Evolutionary conservation across 2,329 filamentous ascomycete species (phyloP).

Genomic region (Raffaelea deltoideospora): DNA sequence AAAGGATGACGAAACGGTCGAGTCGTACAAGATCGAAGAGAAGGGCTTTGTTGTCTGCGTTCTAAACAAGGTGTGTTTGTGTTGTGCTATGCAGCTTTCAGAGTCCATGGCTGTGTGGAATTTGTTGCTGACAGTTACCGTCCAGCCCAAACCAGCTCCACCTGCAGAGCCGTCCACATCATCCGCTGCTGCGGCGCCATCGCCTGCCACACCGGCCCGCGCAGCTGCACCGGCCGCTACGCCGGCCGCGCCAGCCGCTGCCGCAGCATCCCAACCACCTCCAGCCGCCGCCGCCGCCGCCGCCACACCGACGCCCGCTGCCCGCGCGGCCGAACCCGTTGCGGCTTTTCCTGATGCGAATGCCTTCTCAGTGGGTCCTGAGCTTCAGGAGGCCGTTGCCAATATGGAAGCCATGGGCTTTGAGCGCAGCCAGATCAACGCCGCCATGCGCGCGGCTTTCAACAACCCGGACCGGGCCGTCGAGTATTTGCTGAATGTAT

Average conservation of each 20-base stretch:
- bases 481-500: constrained; percentile 80
- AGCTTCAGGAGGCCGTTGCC: constrained; percentile 66
- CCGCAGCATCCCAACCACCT: no score
- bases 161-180: constrained; percentile 17
- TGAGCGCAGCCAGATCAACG: constrained; percentile 71
- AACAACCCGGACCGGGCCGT: constrained; percentile 96
- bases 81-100: constrained; percentile 11
- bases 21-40: constrained; percentile 96
- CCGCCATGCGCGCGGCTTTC: constrained; percentile 89
- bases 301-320: constrained; percentile 29
- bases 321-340: constrained; percentile 10
- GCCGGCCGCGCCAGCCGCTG: constrained; percentile 33
- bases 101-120: not conserved
- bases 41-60: constrained; percentile 99
- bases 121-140: not conserved
- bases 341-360: constrained; percentile 53
- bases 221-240: constrained; percentile 31
- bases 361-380: constrained; percentile 71
- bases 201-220: constrained; percentile 42
- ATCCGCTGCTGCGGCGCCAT: constrained; percentile 20
- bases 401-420: constrained; percentile 99
- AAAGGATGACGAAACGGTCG: constrained; percentile 92
- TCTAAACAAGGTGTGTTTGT: constrained; percentile 66
- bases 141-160: constrained; percentile 52
- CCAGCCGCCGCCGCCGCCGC: constrained; percentile 25